These are phyloP conservation scores for Punica granatum DNA, from an alignment of 345 rosid species.

Conservation along the genomic window DNA sequence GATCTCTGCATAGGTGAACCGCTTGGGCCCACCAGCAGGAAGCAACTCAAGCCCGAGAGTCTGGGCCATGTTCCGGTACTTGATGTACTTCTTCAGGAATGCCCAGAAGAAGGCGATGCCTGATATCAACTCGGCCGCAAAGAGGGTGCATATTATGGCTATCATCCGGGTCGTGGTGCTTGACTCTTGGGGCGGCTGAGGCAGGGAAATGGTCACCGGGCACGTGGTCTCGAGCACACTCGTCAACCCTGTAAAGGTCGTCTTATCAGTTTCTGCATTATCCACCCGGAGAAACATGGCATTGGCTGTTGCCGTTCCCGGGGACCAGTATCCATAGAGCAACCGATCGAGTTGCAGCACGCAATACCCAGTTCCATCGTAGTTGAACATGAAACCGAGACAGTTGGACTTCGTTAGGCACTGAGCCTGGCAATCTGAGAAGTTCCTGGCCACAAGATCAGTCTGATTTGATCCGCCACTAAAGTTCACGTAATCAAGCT, in stretches of 20 bases:
- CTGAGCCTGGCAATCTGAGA: slow-evolving; percentile 24
- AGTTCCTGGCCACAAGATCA: slow-evolving; percentile 16
- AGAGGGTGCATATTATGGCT: slow-evolving; percentile 41
- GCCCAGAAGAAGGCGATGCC: slow-evolving; percentile 53
- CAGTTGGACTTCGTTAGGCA: slow-evolving; percentile 26
- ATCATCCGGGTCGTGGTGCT: slow-evolving; percentile 39
- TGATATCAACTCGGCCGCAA: slow-evolving; percentile 53
- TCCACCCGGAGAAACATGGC: slow-evolving; percentile 46
- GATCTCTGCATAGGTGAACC: slow-evolving; percentile 48
- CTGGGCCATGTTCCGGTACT: slow-evolving; percentile 64
- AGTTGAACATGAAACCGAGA: slow-evolving; percentile 45
- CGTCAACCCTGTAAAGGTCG: slow-evolving; percentile 49
- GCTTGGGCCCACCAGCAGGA: slow-evolving; percentile 61
- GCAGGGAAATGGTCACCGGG: slow-evolving; percentile 47
- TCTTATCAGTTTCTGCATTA: slow-evolving; percentile 19
- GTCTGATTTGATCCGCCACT: slow-evolving; percentile 30
- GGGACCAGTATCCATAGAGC: slow-evolving; percentile 54
- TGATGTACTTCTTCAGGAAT: slow-evolving; percentile 55
- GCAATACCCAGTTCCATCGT: slow-evolving; percentile 45
- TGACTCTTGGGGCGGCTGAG: slow-evolving; percentile 48
- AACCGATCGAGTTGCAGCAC: slow-evolving; percentile 33
- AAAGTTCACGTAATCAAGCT: slow-evolving; percentile 56
- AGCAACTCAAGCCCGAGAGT: slow-evolving; percentile 60
- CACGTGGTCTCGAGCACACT: slow-evolving; percentile 43
- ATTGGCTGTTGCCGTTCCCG: slow-evolving; percentile 28